Conservation (phyloP, 1,284 basidiomycete species). For the Taiwanofungus camphoratus region DNA sequence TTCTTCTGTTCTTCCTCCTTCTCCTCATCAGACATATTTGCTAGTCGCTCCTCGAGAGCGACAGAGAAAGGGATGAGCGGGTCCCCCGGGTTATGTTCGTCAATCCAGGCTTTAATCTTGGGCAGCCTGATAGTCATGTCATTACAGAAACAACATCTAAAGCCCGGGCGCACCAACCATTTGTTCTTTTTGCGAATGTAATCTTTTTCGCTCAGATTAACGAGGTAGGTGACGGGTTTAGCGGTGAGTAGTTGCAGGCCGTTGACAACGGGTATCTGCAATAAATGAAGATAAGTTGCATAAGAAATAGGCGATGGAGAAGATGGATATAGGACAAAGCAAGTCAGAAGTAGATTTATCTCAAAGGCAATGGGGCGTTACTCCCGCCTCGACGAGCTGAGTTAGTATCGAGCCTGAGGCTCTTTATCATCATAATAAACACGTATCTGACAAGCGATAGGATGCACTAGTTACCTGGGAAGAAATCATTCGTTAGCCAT, state of each 20-base stretch:
- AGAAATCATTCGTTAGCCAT: slow-evolving; percentile 9
- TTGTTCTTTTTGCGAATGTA: slow-evolving; percentile 99
- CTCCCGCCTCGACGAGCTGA: slow-evolving; percentile 49
- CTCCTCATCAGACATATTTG: slow-evolving; percentile 64
- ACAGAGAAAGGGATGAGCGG: slow-evolving; percentile 97
- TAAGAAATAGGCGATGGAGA: background rate
- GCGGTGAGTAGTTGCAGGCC: slow-evolving; percentile 88
- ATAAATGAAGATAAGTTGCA: slow-evolving; percentile 5
- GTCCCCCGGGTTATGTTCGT: slow-evolving; percentile 95
- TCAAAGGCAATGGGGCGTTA: slow-evolving; percentile 60
- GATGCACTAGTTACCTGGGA: slow-evolving; percentile 15
- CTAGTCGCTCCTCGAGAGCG: slow-evolving; percentile 89
- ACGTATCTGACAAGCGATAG: background rate
- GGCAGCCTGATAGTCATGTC: slow-evolving; percentile 60
- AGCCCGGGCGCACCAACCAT: slow-evolving; percentile 51
- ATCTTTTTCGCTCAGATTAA: slow-evolving; percentile 95
- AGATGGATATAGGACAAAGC: background rate
- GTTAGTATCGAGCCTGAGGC: slow-evolving; percentile 58
- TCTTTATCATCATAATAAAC: slow-evolving; percentile 55
- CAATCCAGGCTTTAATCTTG: slow-evolving; percentile 99
- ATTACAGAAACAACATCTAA: background rate
- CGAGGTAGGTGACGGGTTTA: slow-evolving; percentile 97
- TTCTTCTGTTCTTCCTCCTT: slow-evolving; percentile 74
- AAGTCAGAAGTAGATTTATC: slow-evolving; percentile 44
- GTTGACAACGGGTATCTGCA: slow-evolving; percentile 94